Evolutionary conservation across 768 basidiomycete genomes (phyloP).

Genomic region (Solioccasus polychromus): DNA sequence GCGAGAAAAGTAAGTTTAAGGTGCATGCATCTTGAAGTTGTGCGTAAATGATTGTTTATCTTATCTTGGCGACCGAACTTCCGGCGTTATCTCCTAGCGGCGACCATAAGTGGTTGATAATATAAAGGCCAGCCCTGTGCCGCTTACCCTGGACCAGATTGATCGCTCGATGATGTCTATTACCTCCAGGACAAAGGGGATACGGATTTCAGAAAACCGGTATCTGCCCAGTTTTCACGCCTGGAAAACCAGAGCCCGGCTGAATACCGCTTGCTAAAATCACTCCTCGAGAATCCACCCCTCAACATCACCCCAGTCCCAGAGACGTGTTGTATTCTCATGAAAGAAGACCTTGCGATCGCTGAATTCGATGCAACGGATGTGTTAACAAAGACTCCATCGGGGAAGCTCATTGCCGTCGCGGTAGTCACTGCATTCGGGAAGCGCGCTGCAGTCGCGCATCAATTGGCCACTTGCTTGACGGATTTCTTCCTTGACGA

Average conservation of each 20-base stretch:
- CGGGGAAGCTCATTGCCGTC: conserved; percentile 35
- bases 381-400: conserved; percentile 27
- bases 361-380: conserved; percentile 38
- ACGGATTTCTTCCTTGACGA: conserved; percentile 47
- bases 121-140: conserved; percentile 13
- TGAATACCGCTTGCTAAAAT: conserved; percentile 13
- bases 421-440: conserved; percentile 41
- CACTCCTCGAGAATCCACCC: conserved; percentile 20
- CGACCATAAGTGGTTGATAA: too few species aligned
- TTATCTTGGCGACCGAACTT: too few species aligned
- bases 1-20: too few species aligned
- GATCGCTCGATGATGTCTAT: conserved; percentile 18
- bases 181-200: conserved; percentile 21
- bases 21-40: too few species aligned
- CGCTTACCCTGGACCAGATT: background rate
- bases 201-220: conserved; percentile 17
- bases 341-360: conserved; percentile 31
- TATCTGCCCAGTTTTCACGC: conserved; percentile 16
- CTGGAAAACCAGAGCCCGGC: conserved; percentile 25
- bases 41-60: too few species aligned
- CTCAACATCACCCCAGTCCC: conserved; percentile 35
- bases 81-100: too few species aligned
- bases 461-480: conserved; percentile 41
- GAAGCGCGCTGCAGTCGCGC: conserved; percentile 51
- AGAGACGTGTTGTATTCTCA: conserved; percentile 30